Percentiles rank a stretch among this genome's conserved stretches.
Conservation (phyloP, 23 red algal genomes). For the Gracilariopsis chorda region DNA sequence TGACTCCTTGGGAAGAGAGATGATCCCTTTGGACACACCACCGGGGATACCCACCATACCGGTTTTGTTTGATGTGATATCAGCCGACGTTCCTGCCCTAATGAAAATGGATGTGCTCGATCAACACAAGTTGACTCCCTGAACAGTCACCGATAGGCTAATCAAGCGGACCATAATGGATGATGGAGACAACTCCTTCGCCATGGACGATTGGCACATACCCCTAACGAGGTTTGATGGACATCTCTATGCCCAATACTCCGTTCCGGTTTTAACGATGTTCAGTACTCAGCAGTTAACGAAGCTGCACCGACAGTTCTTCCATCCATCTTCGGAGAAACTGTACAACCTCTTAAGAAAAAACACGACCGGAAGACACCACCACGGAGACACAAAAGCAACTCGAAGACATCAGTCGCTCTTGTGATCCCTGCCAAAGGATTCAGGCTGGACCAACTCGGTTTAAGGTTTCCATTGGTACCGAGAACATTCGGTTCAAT, state of each 20-base stretch:
- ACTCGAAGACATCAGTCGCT: not conserved
- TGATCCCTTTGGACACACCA: too few species aligned
- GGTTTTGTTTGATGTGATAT: not conserved
- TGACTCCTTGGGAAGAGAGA: too few species aligned
- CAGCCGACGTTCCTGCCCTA: not conserved
- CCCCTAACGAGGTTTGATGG: not conserved
- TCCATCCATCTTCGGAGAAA: conserved; percentile 2
- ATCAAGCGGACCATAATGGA: not conserved
- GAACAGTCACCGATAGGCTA: not conserved
- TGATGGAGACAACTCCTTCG: too few species aligned
- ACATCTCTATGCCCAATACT: not conserved
- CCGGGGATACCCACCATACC: too few species aligned
- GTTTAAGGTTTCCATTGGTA: not conserved
- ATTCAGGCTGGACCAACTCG: not conserved
- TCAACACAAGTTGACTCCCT: not conserved
- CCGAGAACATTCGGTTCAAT: conserved; percentile 11
- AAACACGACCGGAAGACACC: not conserved
- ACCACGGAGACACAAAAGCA: not conserved
- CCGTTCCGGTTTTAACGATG: not conserved
- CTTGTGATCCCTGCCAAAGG: conserved; percentile 4
- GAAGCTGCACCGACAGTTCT: conserved; percentile 18
- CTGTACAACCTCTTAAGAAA: not conserved
- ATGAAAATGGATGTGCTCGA: not conserved
- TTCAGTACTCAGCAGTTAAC: not conserved
- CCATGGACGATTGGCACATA: not conserved